Base-by-base conservation (phyloP, 1,139 yeast species). In the Kluyveromyces sp. region DNA sequence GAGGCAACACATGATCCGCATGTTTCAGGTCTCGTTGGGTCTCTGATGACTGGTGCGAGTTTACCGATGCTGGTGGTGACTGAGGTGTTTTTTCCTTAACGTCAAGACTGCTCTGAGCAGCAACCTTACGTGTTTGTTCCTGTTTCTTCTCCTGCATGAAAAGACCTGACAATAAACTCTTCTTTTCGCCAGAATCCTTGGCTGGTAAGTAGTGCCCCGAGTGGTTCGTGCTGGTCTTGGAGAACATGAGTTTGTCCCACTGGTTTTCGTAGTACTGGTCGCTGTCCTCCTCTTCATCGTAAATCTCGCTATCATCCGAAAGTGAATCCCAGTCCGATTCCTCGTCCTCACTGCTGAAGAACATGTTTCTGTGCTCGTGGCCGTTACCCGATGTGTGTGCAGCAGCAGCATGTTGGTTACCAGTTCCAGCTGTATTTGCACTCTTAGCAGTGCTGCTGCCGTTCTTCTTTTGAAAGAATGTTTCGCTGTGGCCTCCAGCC, bases 171-270 rank as follows among this genome's bases (percentile, higher is more conserved):
- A 42, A 31, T 19, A 42, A 22, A 8, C 94, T 83, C 43, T 85
- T 74, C 45, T 74, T 72, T 15, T 73, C 58, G 20, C 58, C 56
- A 1, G 75, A 74, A 40, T 61, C 62, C 41, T 41, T 46, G 45
- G 34, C 50, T 50, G 28, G 34, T 35, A 26, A 29, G 7, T 41
- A 38, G 8, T 39, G 35, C 6, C 36, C 16, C 17, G 40, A 31
- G 20, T 46, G 47, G 12, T 43, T 45, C 13, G 22, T 38, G 29
- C 39, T 39, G 17, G 48, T 53, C 40, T 57, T 56, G 13, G 54
- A 44, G 36, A 57, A 56, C 40, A 59, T 38, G 11, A 61, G 46
- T 40, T 58, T 56, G 38, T 59, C 63, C 65, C 64, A 60, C 44
- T 60, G 61, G 26, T 49, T 51, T 38, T 53, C 56, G 42, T 57